Evolutionary conservation across 2,329 filamentous ascomycete species (phyloP).

Genomic region (Alternaria novae-zelandiae): DNA sequence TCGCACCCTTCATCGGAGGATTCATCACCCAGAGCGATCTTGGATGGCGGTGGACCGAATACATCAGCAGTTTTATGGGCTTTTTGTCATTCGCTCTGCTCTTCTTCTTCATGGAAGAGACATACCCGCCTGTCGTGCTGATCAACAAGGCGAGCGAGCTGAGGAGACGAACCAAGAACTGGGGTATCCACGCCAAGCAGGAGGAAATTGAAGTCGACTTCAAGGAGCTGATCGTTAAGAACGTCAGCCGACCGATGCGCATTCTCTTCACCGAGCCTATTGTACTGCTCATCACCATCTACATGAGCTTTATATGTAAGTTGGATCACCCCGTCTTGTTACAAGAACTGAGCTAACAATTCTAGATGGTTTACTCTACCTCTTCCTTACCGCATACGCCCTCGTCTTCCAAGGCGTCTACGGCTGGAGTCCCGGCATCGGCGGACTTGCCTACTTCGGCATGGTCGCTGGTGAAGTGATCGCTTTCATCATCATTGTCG

Average conservation of each 20-base stretch:
- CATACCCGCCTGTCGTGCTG: constrained; percentile 64
- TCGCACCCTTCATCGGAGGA: constrained; percentile 62
- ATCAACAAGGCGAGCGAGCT: constrained; percentile 63
- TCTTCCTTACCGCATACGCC: constrained; percentile 81
- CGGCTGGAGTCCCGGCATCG: constrained; percentile 70
- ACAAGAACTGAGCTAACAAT: constrained; percentile 1
- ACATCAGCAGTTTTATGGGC: constrained; percentile 64
- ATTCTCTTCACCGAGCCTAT: constrained; percentile 60
- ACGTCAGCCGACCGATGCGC: constrained; percentile 58
- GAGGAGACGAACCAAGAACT: constrained; percentile 62
- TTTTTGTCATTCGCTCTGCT: constrained; percentile 57
- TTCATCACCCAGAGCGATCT: constrained; percentile 58
- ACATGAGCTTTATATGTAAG: constrained; percentile 52
- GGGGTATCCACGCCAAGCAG: constrained; percentile 66
- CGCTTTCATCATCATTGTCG: constrained; percentile 68
- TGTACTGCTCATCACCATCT: constrained; percentile 55
- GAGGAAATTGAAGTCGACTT: constrained; percentile 62
- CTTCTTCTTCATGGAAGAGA: constrained; percentile 62
- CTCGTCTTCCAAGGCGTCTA: constrained; percentile 78
- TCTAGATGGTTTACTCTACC: constrained; percentile 77
- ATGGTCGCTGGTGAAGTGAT: constrained; percentile 77
- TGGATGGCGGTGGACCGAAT: constrained; percentile 63
- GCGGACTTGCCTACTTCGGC: constrained; percentile 83
- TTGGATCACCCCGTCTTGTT: background rate
- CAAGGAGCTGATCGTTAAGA: constrained; percentile 57